Conservation (phyloP, 2,329 filamentous ascomycete genomes). For the Aspergillus sp. region DNA sequence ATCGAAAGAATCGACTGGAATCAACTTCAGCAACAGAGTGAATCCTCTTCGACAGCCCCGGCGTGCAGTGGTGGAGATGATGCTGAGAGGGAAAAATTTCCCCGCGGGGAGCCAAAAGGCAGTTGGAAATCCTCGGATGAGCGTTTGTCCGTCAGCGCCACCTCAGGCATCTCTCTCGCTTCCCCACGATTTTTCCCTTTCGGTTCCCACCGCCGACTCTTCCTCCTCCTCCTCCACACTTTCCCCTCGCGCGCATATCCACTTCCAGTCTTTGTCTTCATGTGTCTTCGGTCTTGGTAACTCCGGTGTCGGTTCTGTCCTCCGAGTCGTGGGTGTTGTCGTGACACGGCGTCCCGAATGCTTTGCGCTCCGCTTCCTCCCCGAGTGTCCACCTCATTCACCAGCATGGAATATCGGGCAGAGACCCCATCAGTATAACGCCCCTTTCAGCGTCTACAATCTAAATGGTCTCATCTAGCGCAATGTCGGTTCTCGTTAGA, state of each 20-base stretch:
- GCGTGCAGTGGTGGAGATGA: neutral
- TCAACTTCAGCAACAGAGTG: neutral
- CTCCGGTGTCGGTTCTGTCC: too few relatives aligned
- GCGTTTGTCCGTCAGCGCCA: slow-evolving; percentile 14
- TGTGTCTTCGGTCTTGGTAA: too few relatives aligned
- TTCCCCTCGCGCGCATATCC: neutral
- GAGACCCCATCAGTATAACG: too few relatives aligned
- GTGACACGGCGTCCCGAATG: too few relatives aligned
- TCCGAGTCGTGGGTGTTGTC: too few relatives aligned
- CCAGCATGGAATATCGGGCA: too few relatives aligned
- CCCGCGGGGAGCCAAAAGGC: neutral
- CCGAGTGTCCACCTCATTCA: too few relatives aligned
- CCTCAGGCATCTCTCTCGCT: slow-evolving; percentile 5
- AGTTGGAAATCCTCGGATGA: slow-evolving; percentile 11
- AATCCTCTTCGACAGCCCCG: neutral
- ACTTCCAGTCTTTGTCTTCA: neutral
- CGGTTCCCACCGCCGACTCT: neutral
- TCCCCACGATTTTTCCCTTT: slow-evolving; percentile 12
- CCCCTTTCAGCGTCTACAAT: too few relatives aligned
- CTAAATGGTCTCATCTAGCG: neutral
- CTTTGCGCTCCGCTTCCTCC: too few relatives aligned
- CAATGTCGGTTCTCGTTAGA: slow-evolving; percentile 32
- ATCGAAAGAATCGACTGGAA: neutral
- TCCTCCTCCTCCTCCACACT: slow-evolving; percentile 5
- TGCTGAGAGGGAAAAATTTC: neutral